Percentiles rank a stretch among this genome's conserved stretches.
These are phyloP conservation scores for Comarum palustre DNA, from an alignment of 306 rosid species.

Conservation along the genomic window DNA sequence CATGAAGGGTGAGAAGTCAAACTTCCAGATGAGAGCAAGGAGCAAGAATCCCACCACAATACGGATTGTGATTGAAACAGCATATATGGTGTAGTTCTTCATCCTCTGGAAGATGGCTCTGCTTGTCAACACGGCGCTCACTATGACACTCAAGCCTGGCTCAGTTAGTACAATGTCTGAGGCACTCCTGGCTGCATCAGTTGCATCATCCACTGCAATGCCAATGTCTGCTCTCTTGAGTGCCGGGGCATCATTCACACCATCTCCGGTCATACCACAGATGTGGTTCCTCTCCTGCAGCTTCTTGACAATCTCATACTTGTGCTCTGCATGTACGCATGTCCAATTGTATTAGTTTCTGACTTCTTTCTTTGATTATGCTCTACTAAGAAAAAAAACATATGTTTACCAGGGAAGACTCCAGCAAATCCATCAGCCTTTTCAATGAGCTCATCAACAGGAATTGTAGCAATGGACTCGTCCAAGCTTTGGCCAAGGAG, in stretches of 20 bases:
- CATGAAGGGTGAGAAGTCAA: constrained; percentile 91
- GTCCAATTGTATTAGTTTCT: not conserved
- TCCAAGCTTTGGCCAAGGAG: constrained; percentile 75
- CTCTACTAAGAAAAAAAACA: not conserved
- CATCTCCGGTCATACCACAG: constrained; percentile 91
- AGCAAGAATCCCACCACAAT: constrained; percentile 85
- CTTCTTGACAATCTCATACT: constrained; percentile 84
- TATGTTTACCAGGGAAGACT: constrained; percentile 71
- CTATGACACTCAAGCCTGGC: constrained; percentile 85
- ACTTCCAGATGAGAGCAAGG: constrained; percentile 76
- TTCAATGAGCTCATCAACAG: constrained; percentile 84
- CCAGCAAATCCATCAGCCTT: constrained; percentile 97
- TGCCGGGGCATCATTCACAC: constrained; percentile 93
- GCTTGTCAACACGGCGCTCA: constrained; percentile 84
- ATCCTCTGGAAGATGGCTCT: constrained; percentile 95
- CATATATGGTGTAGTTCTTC: constrained; percentile 94
- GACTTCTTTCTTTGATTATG: not conserved
- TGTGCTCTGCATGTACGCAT: constrained; percentile 56
- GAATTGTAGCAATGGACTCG: constrained; percentile 55
- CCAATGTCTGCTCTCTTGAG: constrained; percentile 91
- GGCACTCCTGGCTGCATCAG: constrained; percentile 91
- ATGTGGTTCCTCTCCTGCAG: constrained; percentile 75
- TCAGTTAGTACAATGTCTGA: constrained; percentile 89
- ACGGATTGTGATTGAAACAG: constrained; percentile 94
- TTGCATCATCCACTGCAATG: constrained; percentile 92